phyloP scores from a whole-genome alignment of 176 grass and related monocot genomes.

The Raddia guianensis region DNA sequence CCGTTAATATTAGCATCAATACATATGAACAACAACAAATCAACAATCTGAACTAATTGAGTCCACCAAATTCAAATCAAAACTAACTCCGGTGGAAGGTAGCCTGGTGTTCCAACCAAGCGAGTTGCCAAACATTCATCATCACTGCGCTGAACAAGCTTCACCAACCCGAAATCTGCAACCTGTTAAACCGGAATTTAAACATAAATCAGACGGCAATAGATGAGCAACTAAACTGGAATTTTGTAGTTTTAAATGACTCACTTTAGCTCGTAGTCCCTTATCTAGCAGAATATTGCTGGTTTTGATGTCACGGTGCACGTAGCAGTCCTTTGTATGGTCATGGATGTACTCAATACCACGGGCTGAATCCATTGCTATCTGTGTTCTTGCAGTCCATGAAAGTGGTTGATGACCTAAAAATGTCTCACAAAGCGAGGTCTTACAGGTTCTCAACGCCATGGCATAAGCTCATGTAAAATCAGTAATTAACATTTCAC shows the following conservation, averaged over 20 bases:
- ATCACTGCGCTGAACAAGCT: slow-evolving; percentile 57
- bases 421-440: background rate
- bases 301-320: slow-evolving; percentile 76
- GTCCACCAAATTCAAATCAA: slow-evolving; percentile 1
- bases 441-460: background rate
- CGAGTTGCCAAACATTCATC: slow-evolving; percentile 63
- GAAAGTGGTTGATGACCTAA: slow-evolving; percentile 65
- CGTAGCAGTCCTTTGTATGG: slow-evolving; percentile 69
- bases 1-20: background rate
- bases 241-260: background rate
- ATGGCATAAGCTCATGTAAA: background rate
- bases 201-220: slow-evolving; percentile 17
- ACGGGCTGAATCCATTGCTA: slow-evolving; percentile 65
- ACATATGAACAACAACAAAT: slow-evolving; percentile 6
- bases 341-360: slow-evolving; percentile 86
- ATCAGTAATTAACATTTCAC: background rate
- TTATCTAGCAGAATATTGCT: slow-evolving; percentile 75
- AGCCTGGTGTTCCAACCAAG: slow-evolving; percentile 72
- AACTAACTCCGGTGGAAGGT: slow-evolving; percentile 78
- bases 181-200: slow-evolving; percentile 42
- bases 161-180: slow-evolving; percentile 70
- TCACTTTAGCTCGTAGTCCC: slow-evolving; percentile 68
- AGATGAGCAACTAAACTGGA: background rate
- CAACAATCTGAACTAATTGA: background rate
- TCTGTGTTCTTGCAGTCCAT: slow-evolving; percentile 75